A percentile compares a stretch with the other conserved stretches of the same genome.
Conservation (phyloP, 768 basidiomycete genomes). For the Boletus barrowsii region DNA sequence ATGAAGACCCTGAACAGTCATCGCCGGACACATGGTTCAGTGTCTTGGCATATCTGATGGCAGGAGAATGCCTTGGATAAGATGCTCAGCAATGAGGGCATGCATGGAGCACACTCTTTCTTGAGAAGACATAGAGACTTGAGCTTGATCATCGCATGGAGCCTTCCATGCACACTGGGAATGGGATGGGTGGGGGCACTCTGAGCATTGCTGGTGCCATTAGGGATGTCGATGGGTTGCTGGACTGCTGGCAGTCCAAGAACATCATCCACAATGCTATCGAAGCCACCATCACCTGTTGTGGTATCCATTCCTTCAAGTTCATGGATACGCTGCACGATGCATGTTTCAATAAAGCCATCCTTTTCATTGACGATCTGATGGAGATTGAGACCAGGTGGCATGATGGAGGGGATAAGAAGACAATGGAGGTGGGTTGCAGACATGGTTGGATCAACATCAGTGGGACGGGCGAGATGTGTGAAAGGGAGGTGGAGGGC, state of each 20-base stretch:
- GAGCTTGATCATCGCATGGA: slow-evolving; percentile 90
- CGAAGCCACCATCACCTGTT: slow-evolving; percentile 73
- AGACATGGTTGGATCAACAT: slow-evolving; percentile 59
- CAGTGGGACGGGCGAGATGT: slow-evolving; percentile 65
- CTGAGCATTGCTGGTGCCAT: slow-evolving; percentile 33
- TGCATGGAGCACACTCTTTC: slow-evolving; percentile 88
- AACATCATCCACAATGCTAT: slow-evolving; percentile 42
- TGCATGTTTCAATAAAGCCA: slow-evolving; percentile 83
- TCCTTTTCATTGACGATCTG: slow-evolving; percentile 90
- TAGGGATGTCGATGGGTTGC: slow-evolving; percentile 27
- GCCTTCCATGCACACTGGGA: slow-evolving; percentile 68
- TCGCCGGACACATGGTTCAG: slow-evolving; percentile 37
- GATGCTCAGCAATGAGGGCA: slow-evolving; percentile 79
- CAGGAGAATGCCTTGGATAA: slow-evolving; percentile 83
- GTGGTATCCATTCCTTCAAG: slow-evolving; percentile 77
- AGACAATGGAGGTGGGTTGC: slow-evolving; percentile 75
- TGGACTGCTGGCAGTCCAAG: slow-evolving; percentile 2
- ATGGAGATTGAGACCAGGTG: slow-evolving; percentile 88
- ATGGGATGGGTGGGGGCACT: slow-evolving; percentile 42
- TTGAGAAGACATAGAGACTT: slow-evolving; percentile 85
- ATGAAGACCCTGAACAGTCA: slow-evolving; percentile 25
- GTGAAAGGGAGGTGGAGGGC: slow-evolving; percentile 82
- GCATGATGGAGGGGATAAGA: slow-evolving; percentile 87
- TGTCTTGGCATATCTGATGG: slow-evolving; percentile 51
- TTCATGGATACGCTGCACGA: slow-evolving; percentile 85